Evolutionary conservation across 129 eudicot genomes (phyloP), one percentile per base, ranked within the genome.

Genomic region (Lonicera japonica): DNA sequence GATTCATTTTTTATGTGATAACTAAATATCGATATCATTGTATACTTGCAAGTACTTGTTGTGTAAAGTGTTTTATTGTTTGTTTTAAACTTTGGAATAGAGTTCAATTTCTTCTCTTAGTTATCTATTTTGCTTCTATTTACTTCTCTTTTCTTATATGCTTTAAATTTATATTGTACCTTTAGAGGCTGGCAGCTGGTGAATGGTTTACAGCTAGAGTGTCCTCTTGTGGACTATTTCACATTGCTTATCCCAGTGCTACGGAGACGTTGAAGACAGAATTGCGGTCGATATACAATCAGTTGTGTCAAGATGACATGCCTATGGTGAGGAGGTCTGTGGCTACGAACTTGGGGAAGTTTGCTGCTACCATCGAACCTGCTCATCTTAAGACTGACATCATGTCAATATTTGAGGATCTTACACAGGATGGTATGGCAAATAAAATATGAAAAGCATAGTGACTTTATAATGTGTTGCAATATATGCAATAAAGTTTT

Each of bases 291-390:
- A 80, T 88, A 23, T 94, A 85, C 66, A 79, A 83, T 65, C 99
- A 94, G 75, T 64, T 94, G 70, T 94, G 96, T 79, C 99, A 88
- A 75, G 99, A 94, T 73, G 99, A 94, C 66, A 88, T 88, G 96
- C 99, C 99, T 11, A 94, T 94, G 99, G 99, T 88, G 75, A 85
- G 99, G 78, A 94, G 99, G 74, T 88, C 99, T 54, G 96, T 95
- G 43, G 86, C 98, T 63, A 85, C 96, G 29, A 92, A 92, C 69
- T 81, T 92, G 80, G 98, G 98, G 54, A 92, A 92, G 77, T 92
- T 92, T 80, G 95, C 96, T 71, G 96, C 98, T 34, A 87, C 95
- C 19, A 83, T 92, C 25, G 96, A 92, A 70, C 79, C 96, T 53
- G 80, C 91, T 71, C 83, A 87, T 81, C 87, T 92, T 47, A 92